These are phyloP conservation scores for Phytophthora citrophthora DNA, from an alignment of 352 stramenopile genomes.

Conservation along the genomic window DNA sequence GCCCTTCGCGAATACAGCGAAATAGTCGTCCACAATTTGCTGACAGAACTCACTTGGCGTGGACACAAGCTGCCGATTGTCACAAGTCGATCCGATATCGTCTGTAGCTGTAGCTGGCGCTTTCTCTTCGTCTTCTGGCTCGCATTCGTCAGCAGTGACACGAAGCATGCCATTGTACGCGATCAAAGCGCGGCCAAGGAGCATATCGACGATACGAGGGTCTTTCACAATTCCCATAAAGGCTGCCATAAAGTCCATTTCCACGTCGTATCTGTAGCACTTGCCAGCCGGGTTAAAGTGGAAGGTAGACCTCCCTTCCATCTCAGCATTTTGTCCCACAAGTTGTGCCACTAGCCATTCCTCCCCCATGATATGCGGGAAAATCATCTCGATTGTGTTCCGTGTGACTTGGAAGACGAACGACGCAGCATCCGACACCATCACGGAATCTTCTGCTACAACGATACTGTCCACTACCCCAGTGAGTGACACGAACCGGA, in stretches of 20 bases:
- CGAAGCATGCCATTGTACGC: slow-evolving; percentile 20
- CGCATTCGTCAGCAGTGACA: not conserved
- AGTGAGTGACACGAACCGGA: slow-evolving; percentile 15
- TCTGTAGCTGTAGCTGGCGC: not conserved
- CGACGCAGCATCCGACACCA: slow-evolving; percentile 12
- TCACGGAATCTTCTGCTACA: slow-evolving; percentile 17
- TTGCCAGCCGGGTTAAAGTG: slow-evolving; percentile 29
- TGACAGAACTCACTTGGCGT: slow-evolving; percentile 12
- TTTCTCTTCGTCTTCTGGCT: slow-evolving; percentile 13
- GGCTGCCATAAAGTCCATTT: slow-evolving; percentile 24
- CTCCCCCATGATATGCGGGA: slow-evolving; percentile 30
- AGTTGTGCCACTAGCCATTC: slow-evolving; percentile 26
- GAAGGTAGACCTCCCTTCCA: slow-evolving; percentile 10
- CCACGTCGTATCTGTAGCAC: slow-evolving; percentile 23
- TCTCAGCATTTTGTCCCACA: slow-evolving; percentile 8
- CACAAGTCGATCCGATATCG: not conserved
- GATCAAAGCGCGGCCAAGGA: slow-evolving; percentile 28
- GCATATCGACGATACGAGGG: slow-evolving; percentile 14
- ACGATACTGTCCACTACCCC: slow-evolving; percentile 11
- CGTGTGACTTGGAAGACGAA: slow-evolving; percentile 31
- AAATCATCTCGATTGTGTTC: slow-evolving; percentile 32
- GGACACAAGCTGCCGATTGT: not conserved
- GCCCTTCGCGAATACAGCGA: slow-evolving; percentile 11
- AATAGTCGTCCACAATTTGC: slow-evolving; percentile 22
- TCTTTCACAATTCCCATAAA: slow-evolving; percentile 27